phyloP scores from a whole-genome alignment of 352 stramenopile genomes.

The Globisporangium abappressorium region DNA sequence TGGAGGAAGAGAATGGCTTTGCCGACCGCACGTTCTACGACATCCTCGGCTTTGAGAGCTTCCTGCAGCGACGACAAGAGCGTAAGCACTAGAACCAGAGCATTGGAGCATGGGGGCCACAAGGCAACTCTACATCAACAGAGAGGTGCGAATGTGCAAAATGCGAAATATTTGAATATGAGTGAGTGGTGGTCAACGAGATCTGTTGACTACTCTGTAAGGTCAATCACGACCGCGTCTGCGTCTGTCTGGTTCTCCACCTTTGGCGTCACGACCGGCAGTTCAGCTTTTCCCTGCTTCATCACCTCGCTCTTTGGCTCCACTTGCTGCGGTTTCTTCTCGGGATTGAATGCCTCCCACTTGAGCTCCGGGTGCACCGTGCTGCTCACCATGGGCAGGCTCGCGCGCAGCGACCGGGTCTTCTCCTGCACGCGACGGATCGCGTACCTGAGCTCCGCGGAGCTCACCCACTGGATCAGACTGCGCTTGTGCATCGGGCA shows the following conservation, averaged over 20 bases:
- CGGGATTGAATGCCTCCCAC: slow-evolving; percentile 1
- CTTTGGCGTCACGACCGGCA: not conserved
- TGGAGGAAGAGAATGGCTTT: slow-evolving; percentile 38
- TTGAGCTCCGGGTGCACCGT: slow-evolving; percentile 4
- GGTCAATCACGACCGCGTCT: not conserved
- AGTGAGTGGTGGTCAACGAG: too few relatives aligned
- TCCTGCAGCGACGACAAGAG: slow-evolving; percentile 30
- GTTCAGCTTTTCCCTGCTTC: slow-evolving; percentile 4
- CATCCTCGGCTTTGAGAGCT: slow-evolving; percentile 60
- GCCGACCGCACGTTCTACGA: slow-evolving; percentile 66
- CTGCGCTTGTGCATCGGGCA: slow-evolving; percentile 53
- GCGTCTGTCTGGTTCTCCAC: not conserved
- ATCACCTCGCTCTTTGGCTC: not conserved
- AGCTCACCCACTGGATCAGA: slow-evolving; percentile 66
- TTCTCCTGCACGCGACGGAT: slow-evolving; percentile 73
- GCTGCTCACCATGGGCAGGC: slow-evolving; percentile 12
- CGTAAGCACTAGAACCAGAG: not conserved
- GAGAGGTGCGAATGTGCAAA: not conserved
- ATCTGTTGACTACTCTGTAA: not conserved
- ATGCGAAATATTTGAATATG: slow-evolving; percentile 5
- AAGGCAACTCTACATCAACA: not conserved
- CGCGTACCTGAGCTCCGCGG: slow-evolving; percentile 56
- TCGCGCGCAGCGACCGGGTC: slow-evolving; percentile 34
- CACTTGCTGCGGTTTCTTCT: not conserved
- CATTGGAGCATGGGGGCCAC: not conserved